These are phyloP conservation scores for Rhodotorula kratochvilovae DNA, from an alignment of 768 basidiomycete genomes.

Conservation along the genomic window DNA sequence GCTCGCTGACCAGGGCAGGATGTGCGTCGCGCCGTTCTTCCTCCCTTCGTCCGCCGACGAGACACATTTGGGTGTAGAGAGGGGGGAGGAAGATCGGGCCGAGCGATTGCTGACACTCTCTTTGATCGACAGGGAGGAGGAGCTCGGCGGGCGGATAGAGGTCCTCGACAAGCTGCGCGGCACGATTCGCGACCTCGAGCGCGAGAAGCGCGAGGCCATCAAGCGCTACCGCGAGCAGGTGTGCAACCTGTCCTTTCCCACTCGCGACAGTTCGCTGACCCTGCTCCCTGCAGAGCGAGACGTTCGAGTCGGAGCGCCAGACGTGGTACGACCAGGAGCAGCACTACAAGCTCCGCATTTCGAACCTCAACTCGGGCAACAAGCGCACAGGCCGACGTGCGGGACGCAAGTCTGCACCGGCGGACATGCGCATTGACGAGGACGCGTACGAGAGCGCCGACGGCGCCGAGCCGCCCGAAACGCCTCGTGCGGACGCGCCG, in stretches of 20 bases:
- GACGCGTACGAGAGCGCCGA: neutral
- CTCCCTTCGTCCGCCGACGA: neutral
- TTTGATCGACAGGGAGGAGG: conserved; percentile 58
- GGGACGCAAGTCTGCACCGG: neutral
- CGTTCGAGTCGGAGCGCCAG: conserved; percentile 87
- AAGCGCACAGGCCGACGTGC: neutral
- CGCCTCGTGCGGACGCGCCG: conserved; percentile 11
- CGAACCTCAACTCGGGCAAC: conserved; percentile 67
- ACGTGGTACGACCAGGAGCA: conserved; percentile 90
- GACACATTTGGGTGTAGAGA: neutral
- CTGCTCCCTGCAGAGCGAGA: conserved; percentile 58
- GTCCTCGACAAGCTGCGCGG: conserved; percentile 73
- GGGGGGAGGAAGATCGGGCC: no score
- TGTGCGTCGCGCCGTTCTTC: neutral
- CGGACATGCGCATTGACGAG: neutral
- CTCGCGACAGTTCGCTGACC: conserved; percentile 26
- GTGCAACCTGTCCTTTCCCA: conserved; percentile 23
- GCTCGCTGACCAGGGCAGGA: conserved; percentile 5
- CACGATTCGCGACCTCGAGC: conserved; percentile 79
- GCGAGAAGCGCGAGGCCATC: conserved; percentile 75
- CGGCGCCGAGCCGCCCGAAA: neutral
- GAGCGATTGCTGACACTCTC: neutral
- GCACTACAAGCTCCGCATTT: conserved; percentile 84
- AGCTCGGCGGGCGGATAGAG: conserved; percentile 74
- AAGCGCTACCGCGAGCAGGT: conserved; percentile 88